Percentiles rank a stretch among this genome's conserved stretches.
These are phyloP conservation scores for Cardamine chenopodiifolia DNA, from an alignment of 345 rosid species.

Conservation along the genomic window DNA sequence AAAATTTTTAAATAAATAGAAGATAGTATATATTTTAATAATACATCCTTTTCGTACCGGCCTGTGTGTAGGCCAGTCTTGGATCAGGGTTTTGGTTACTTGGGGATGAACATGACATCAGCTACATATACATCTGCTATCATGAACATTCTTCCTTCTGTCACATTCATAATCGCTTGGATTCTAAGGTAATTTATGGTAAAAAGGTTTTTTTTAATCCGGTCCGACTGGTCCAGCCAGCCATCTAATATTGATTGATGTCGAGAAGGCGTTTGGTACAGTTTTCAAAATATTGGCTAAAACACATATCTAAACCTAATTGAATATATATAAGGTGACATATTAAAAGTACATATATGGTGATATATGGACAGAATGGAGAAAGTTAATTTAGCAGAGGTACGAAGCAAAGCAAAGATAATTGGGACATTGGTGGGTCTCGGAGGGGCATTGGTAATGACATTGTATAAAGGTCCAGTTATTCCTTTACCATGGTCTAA, in stretches of 20 bases:
- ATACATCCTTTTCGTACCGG: not conserved
- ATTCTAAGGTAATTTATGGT: conserved; percentile 53
- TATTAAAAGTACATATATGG: not conserved
- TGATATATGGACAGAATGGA: conserved; percentile 52
- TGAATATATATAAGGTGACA: not conserved
- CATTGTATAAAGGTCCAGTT: conserved; percentile 70
- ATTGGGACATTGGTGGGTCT: conserved; percentile 62
- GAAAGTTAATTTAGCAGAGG: conserved; percentile 50
- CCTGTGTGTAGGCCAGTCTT: conserved; percentile 64
- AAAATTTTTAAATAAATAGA: no score
- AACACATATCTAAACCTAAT: not conserved
- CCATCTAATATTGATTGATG: no score
- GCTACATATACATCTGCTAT: conserved; percentile 72
- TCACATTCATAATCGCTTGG: conserved; percentile 69
- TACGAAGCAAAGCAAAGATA: conserved; percentile 62
- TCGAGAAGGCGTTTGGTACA: no score
- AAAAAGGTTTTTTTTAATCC: not conserved
- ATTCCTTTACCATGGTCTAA: conserved; percentile 49
- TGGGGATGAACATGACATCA: conserved; percentile 73
- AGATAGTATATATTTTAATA: not conserved
- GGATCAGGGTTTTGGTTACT: conserved; percentile 67
- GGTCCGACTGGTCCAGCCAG: no score
- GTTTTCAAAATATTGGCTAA: no score
- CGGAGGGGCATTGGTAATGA: conserved; percentile 71
- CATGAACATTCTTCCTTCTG: conserved; percentile 77